Evolutionary conservation across 139 green algal species (phyloP).

Genomic region (Chlorella sp.): DNA sequence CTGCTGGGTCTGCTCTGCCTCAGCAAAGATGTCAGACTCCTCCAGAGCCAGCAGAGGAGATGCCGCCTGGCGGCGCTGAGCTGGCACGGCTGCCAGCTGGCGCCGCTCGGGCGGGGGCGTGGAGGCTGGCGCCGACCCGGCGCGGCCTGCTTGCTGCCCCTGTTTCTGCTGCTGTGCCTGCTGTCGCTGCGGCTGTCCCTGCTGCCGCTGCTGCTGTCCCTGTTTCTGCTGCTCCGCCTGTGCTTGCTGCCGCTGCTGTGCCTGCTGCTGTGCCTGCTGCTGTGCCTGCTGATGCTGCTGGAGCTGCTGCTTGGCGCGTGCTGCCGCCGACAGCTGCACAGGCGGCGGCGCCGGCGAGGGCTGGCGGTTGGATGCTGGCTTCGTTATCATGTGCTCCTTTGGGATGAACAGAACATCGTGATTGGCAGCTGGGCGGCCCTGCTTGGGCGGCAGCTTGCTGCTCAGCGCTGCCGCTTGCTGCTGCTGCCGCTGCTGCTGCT

Average conservation of each 20-base stretch:
- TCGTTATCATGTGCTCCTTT: neutral
- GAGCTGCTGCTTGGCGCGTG: neutral
- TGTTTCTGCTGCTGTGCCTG: neutral
- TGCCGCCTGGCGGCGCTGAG: neutral
- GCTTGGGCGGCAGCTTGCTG: neutral
- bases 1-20: neutral
- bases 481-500: neutral
- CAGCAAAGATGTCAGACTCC: conserved; percentile 14
- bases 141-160: neutral
- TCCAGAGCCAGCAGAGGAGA: neutral
- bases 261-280: neutral
- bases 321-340: too few species aligned
- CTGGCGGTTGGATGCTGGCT: neutral
- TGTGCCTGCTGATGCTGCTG: neutral
- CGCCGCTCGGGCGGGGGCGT: neutral
- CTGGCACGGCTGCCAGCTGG: too few species aligned
- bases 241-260: neutral
- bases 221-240: neutral
- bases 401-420: neutral
- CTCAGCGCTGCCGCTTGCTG: neutral
- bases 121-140: neutral
- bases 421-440: neutral
- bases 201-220: neutral
- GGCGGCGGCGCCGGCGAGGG: neutral
- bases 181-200: neutral